Percentiles rank a stretch among this genome's conserved stretches.
Conservation (phyloP, 2,329 filamentous ascomycete species). For the Leptosphaerulina australis region DNA sequence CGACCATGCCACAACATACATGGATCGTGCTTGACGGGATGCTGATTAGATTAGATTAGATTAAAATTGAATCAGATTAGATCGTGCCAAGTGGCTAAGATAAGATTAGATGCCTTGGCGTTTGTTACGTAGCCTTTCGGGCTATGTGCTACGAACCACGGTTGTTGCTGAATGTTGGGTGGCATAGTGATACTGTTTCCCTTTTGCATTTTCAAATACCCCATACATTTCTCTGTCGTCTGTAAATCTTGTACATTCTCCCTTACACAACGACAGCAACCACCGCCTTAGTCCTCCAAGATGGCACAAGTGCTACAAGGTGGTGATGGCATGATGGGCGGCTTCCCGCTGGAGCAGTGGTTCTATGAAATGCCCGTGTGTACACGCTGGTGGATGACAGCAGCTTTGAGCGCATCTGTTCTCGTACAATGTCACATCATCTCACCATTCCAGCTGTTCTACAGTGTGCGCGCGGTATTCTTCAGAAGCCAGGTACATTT, state of each 20-base stretch:
- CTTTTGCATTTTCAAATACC: too few relatives aligned
- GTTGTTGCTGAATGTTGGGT: constrained; percentile 2
- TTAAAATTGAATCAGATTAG: too few relatives aligned
- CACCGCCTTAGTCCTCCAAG: constrained; percentile 11
- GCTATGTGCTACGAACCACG: neutral
- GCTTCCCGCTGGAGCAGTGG: constrained; percentile 91
- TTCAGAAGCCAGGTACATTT: constrained; percentile 80
- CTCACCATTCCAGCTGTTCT: constrained; percentile 94
- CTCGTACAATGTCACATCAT: constrained; percentile 93
- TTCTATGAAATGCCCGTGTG: constrained; percentile 98
- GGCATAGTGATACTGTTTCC: neutral
- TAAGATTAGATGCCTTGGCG: constrained; percentile 10
- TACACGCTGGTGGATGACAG: constrained; percentile 95
- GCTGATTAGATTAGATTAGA: too few relatives aligned
- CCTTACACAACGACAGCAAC: neutral
- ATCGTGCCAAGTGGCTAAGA: too few relatives aligned
- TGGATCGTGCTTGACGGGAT: too few relatives aligned
- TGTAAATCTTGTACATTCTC: neutral
- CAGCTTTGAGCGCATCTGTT: constrained; percentile 83
- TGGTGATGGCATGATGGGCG: constrained; percentile 53
- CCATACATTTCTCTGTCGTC: too few relatives aligned
- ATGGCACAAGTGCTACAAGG: constrained; percentile 56
- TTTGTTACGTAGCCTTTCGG: constrained; percentile 13
- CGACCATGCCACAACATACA: constrained; percentile 9
- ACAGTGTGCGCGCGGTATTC: constrained; percentile 92